A percentile compares a stretch with the other conserved stretches of the same genome.
Conservation (phyloP, 1,284 basidiomycete genomes). For the Porogramme epimiltina region DNA sequence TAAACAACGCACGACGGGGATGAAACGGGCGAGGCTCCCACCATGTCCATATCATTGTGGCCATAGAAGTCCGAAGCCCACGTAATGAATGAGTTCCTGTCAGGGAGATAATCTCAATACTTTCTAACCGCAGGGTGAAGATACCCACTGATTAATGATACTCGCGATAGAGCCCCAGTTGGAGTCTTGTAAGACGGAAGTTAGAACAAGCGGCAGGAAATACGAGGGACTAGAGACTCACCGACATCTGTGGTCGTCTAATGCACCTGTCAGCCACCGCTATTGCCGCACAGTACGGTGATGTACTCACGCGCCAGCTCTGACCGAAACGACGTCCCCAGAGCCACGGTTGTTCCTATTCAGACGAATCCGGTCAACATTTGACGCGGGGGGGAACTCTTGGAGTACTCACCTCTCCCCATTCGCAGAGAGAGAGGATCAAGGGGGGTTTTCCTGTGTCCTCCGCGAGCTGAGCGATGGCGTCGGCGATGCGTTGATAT, state of each 20-base stretch:
- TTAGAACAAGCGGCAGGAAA: background rate
- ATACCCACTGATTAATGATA: conserved; percentile 48
- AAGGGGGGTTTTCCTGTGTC: conserved; percentile 42
- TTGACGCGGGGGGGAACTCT: background rate
- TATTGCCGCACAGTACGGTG: too few relatives aligned
- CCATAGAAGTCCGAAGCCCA: conserved; percentile 62
- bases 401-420: conserved; percentile 44
- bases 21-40: too few relatives aligned
- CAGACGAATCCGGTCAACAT: background rate
- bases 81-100: conserved; percentile 45
- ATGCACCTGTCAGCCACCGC: too few relatives aligned
- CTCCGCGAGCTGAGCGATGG: conserved; percentile 42
- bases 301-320: conserved; percentile 38
- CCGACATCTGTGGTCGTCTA: conserved; percentile 38
- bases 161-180: conserved; percentile 40
- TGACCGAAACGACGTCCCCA: conserved; percentile 48
- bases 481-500: conserved; percentile 50
- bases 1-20: background rate
- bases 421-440: conserved; percentile 53
- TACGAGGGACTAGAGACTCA: background rate
- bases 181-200: conserved; percentile 17
- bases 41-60: conserved; percentile 63
- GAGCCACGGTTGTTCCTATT: conserved; percentile 30
- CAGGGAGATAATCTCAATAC: too few relatives aligned
- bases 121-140: too few relatives aligned